phyloP scores from a whole-genome alignment of 805 yeast species.

The Tetrapisispora iriomotensis region DNA sequence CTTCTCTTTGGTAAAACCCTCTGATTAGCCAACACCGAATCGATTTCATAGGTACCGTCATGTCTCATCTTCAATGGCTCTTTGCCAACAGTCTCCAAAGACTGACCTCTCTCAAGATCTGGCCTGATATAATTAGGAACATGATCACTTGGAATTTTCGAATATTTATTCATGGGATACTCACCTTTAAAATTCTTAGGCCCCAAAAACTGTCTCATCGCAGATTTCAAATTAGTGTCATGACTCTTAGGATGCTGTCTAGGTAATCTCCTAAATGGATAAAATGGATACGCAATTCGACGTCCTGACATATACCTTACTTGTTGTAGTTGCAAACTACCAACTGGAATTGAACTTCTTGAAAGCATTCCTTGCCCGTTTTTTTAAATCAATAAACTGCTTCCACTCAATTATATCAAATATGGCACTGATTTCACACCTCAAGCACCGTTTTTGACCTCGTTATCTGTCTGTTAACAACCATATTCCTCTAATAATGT shows the following conservation, averaged over 20 bases:
- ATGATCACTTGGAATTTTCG: conserved; percentile 55
- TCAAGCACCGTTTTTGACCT: too few relatives aligned
- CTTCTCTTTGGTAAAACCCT: conserved; percentile 8
- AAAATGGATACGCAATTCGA: conserved; percentile 44
- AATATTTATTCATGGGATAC: conserved; percentile 66
- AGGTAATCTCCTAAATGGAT: conserved; percentile 36
- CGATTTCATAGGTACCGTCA: conserved; percentile 12
- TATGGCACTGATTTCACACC: too few relatives aligned
- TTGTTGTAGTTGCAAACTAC: conserved; percentile 27
- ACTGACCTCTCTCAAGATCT: conserved; percentile 35
- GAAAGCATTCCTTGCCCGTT: not conserved
- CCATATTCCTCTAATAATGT: too few relatives aligned
- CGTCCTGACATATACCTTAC: conserved; percentile 41
- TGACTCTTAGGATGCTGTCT: conserved; percentile 33
- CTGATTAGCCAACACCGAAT: conserved; percentile 7
- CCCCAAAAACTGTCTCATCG: conserved; percentile 69
- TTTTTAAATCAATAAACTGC: not conserved
- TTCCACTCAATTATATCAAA: too few relatives aligned
- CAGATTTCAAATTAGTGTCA: conserved; percentile 48
- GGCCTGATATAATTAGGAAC: conserved; percentile 64
- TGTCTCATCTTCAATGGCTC: conserved; percentile 19
- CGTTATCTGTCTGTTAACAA: too few relatives aligned
- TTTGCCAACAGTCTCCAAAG: conserved; percentile 28
- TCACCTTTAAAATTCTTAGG: conserved; percentile 79
- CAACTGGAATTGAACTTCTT: not conserved